These are phyloP conservation scores for Chytriomyces sp. DNA, from an alignment of 192 early-diverging fungal species.

Conservation along the genomic window DNA sequence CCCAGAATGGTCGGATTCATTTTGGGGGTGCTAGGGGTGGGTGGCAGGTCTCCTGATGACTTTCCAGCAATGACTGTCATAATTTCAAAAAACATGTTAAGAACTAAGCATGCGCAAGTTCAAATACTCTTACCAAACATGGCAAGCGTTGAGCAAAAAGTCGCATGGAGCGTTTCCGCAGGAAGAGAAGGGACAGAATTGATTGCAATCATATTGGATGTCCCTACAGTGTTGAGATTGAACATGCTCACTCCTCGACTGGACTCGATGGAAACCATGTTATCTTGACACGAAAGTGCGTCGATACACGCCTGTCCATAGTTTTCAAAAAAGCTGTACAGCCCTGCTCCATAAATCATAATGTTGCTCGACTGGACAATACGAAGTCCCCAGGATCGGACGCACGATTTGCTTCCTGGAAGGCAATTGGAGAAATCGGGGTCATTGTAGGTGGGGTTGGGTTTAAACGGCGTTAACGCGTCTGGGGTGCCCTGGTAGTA, in stretches of 20 bases:
- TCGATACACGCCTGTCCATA: not conserved
- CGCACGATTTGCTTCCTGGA: not conserved
- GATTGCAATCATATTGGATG: not conserved
- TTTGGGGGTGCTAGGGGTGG: too few relatives aligned
- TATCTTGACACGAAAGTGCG: not conserved
- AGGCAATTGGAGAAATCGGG: conserved; percentile 39
- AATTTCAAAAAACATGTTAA: too few relatives aligned
- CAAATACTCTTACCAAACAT: too few relatives aligned
- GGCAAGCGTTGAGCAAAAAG: too few relatives aligned
- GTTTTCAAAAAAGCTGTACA: not conserved
- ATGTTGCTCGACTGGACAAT: not conserved
- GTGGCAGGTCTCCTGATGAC: too few relatives aligned
- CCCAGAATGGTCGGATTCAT: too few relatives aligned
- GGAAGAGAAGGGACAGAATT: not conserved
- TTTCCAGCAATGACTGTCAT: too few relatives aligned
- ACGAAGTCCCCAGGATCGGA: not conserved
- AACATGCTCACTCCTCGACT: not conserved
- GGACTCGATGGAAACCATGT: not conserved
- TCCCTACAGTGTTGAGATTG: not conserved
- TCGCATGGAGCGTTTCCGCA: too few relatives aligned
- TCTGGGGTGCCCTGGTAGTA: conserved; percentile 47
- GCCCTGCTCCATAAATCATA: not conserved
- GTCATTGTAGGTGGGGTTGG: conserved; percentile 35
- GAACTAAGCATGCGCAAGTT: too few relatives aligned
- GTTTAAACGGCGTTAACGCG: conserved; percentile 30